Base-by-base conservation (phyloP, 2,329 filamentous ascomycete genomes). In the Balansia obtecta region DNA sequence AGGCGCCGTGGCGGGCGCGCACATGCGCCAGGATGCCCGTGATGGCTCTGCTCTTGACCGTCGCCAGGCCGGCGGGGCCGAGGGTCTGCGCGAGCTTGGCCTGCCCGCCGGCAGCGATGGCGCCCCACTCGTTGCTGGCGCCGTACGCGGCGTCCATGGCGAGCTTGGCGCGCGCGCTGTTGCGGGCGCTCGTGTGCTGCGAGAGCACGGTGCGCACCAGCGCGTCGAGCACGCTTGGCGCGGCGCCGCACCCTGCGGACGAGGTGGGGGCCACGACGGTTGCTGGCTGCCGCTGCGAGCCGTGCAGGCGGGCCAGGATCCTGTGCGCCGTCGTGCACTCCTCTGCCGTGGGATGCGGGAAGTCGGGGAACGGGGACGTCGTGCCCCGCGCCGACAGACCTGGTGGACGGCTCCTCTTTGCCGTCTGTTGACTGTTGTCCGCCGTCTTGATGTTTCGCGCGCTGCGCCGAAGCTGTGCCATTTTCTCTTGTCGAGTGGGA, bases 31-130 rank as follows among this genome's bases (percentile, higher is more conserved):
- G 68, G 49, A 88, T 83, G 37, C 68, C 66, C 56, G 89, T 79
- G 57, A 91, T 86, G 57, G 82, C 79, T 52, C 77, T 82, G 60
- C 80, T 85, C 65, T 91, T 93, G n/a, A 79, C 72, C 37, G 77
- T 76, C 13, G 81, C 83, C 1, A 91, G 70, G 0, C 87, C 87
- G 32, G 86, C 87, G 22, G 73, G 73, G 56, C 80, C 71, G 53
- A n/a, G n/a, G n/a, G n/a, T n/a, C n/a, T n/a, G n/a, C n/a, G 71
- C 65, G 6, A 75, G 63, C 55, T 64, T 66, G 13, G 61, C 54
- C 41, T 63, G 61, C 0, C 72, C 70, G 37, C 70, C 71, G 1
- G 53, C 53, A 5, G 59, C 68, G 47, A 75, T 70, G 38, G 58
- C 63, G 0, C 63, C 66, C 72, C 72, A 75, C 30, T 61, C 58